phyloP scores from a whole-genome alignment of 306 rosid species.

The Carpinus viminea region DNA sequence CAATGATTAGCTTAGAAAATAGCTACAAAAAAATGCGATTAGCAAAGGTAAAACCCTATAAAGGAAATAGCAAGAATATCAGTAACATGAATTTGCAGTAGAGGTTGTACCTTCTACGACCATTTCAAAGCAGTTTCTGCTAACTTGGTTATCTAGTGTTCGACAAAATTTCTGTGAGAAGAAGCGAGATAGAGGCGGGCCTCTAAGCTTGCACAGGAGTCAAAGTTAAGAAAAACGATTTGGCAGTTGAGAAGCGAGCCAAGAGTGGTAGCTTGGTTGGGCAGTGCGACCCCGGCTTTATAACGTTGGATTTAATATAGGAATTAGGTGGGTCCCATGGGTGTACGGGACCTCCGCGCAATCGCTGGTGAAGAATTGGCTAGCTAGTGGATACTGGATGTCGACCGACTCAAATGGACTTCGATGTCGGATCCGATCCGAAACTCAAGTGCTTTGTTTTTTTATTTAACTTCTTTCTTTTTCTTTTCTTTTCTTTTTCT shows the following conservation, averaged over 20 bases:
- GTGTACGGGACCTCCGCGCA: background rate
- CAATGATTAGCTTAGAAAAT: background rate
- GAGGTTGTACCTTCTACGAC: background rate
- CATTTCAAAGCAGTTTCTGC: background rate
- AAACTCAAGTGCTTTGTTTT: no score
- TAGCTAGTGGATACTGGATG: no score
- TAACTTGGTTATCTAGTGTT: background rate
- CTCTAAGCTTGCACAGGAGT: slow-evolving; percentile 12
- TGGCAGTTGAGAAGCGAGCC: slow-evolving; percentile 15
- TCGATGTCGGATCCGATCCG: no score
- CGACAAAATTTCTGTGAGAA: background rate
- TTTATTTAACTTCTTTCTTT: no score
- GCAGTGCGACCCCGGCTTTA: background rate
- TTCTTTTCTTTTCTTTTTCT: no score
- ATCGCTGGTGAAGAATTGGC: background rate
- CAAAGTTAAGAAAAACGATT: slow-evolving; percentile 10
- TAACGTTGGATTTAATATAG: background rate
- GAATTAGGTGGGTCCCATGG: background rate
- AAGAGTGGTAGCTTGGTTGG: background rate
- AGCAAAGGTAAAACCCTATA: background rate
- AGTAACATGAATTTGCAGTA: background rate
- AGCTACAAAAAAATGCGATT: background rate
- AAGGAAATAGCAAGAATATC: background rate
- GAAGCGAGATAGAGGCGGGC: background rate
- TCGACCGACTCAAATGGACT: no score